Conservation (phyloP, 306 rosid species). For the Cicer cuneatum region DNA sequence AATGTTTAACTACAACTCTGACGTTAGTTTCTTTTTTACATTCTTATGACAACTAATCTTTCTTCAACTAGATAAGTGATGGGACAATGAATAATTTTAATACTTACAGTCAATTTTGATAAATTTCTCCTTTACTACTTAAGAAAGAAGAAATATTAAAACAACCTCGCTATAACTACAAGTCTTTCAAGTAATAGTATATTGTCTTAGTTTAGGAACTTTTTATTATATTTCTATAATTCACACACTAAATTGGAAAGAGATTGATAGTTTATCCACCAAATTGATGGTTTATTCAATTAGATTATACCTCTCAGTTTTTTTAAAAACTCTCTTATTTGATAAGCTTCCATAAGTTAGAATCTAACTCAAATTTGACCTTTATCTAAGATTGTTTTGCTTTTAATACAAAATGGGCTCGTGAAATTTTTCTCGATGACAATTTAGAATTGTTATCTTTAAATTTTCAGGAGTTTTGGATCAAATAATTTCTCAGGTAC, state of each 20-base stretch:
- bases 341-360: neutral
- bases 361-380: neutral
- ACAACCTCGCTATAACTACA: too few species aligned
- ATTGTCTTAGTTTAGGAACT: too few species aligned
- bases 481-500: constrained; percentile 79
- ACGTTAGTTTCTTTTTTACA: neutral
- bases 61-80: constrained; percentile 8
- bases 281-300: too few species aligned
- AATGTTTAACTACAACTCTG: neutral
- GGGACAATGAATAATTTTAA: neutral
- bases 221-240: too few species aligned
- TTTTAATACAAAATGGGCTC: neutral
- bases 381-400: neutral
- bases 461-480: constrained; percentile 52
- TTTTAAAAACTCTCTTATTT: neutral
- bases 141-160: too few species aligned
- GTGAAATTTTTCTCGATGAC: neutral
- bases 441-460: constrained; percentile 1
- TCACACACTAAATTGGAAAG: too few species aligned
- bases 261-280: too few species aligned
- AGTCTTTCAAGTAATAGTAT: too few species aligned
- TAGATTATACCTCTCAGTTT: too few species aligned
- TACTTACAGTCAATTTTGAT: neutral
- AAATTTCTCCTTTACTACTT: neutral
- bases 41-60: neutral